Percentiles rank a stretch among this genome's conserved stretches.
phyloP scores from a whole-genome alignment of 352 stramenopile genomes.

The Phytophthora megakarya region DNA sequence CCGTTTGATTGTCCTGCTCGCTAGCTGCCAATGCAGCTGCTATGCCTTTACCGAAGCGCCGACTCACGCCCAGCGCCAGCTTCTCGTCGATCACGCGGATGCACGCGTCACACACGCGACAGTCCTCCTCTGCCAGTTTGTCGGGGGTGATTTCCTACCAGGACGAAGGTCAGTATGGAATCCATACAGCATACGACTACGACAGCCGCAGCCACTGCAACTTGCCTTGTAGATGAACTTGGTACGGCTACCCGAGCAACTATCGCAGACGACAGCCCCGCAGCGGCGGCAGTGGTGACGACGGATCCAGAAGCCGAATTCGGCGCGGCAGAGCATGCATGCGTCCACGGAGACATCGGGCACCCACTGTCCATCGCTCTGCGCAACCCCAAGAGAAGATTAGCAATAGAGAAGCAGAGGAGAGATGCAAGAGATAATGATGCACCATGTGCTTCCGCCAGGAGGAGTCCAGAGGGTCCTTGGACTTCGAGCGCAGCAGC shows the following conservation, averaged over 20 bases:
- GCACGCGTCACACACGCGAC: conserved; percentile 80
- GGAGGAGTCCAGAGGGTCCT: conserved; percentile 86
- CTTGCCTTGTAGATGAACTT: conserved; percentile 87
- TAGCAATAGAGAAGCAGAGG: not conserved
- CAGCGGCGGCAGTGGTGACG: conserved; percentile 91
- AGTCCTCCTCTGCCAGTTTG: conserved; percentile 68
- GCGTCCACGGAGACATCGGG: conserved; percentile 74
- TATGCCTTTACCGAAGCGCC: conserved; percentile 66
- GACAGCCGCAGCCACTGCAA: not conserved
- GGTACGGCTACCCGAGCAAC: conserved; percentile 78
- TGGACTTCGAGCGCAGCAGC: conserved; percentile 76
- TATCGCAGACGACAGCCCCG: conserved; percentile 78
- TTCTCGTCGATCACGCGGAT: conserved; percentile 88
- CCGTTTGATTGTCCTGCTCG: conserved; percentile 44
- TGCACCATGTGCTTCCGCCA: conserved; percentile 87
- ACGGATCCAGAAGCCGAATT: conserved; percentile 88
- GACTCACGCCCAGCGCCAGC: conserved; percentile 70
- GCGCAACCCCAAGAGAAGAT: conserved; percentile 1
- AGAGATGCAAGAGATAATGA: not conserved
- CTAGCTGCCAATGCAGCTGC: conserved; percentile 21
- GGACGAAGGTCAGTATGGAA: not conserved
- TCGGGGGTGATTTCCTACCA: conserved; percentile 65
- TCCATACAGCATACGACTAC: not conserved
- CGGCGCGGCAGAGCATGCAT: conserved; percentile 85
- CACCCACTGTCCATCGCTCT: conserved; percentile 87